phyloP scores from a whole-genome alignment of 805 yeast species.

The Ogataea wickerhamii region DNA sequence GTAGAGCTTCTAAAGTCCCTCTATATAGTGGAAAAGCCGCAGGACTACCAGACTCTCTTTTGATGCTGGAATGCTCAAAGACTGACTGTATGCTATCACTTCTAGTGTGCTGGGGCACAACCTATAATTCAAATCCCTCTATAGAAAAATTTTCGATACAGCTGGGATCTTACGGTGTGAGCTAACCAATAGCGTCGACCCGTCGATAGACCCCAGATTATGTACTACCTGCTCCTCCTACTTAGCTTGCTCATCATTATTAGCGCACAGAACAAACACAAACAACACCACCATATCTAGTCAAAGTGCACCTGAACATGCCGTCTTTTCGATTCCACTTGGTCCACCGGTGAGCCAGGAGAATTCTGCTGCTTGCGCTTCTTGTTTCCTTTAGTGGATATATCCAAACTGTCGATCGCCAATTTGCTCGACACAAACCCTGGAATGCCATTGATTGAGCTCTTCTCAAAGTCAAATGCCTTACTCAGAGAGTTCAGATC shows the following conservation, averaged over 20 bases:
- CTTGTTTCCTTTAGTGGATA: conserved; percentile 21
- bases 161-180: neutral
- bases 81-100: no score
- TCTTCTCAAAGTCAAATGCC: conserved; percentile 59
- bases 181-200: neutral
- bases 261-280: neutral
- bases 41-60: no score
- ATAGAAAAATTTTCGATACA: conserved; percentile 8
- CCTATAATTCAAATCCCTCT: neutral
- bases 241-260: no score
- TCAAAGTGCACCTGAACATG: conserved; percentile 34
- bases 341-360: conserved; percentile 18
- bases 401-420: conserved; percentile 49
- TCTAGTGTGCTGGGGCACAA: no score
- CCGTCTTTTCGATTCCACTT: conserved; percentile 27
- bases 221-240: no score
- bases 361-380: conserved; percentile 24
- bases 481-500: conserved; percentile 46
- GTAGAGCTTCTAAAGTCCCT: no score
- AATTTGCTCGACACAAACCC: conserved; percentile 69
- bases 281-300: conserved; percentile 3
- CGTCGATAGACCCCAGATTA: no score
- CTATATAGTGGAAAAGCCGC: no score
- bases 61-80: no score
- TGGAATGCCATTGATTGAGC: conserved; percentile 67